These are phyloP conservation scores for Penicillium desertorum DNA, from an alignment of 495 filamentous ascomycete species.

Conservation along the genomic window DNA sequence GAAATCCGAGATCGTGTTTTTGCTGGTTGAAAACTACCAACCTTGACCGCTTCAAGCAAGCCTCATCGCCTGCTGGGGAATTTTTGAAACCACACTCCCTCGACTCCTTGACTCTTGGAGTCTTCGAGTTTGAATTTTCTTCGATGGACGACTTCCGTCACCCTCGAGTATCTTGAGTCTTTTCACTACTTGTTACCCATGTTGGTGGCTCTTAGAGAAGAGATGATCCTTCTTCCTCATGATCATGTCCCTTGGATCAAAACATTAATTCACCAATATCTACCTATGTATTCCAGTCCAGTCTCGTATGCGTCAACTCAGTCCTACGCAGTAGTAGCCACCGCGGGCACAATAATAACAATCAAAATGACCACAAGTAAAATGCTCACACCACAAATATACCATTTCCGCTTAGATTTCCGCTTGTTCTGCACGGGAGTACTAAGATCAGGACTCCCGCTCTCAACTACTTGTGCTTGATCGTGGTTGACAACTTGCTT, in stretches of 20 bases:
- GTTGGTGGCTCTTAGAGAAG: conserved; percentile 51
- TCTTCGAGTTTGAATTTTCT: conserved; percentile 21
- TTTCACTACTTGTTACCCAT: conserved; percentile 47
- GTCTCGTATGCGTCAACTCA: neutral
- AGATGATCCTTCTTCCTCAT: conserved; percentile 12
- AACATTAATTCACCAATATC: neutral
- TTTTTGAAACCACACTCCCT: conserved; percentile 48
- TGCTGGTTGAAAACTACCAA: conserved; percentile 61
- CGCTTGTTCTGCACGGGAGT: neutral
- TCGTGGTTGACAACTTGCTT: neutral
- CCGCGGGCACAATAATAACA: too few relatives aligned
- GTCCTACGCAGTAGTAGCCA: neutral
- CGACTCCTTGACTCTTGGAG: conserved; percentile 22
- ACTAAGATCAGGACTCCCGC: neutral
- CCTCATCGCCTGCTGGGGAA: conserved; percentile 45
- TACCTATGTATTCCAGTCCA: neutral
- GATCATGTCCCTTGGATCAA: neutral
- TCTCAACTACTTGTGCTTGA: neutral
- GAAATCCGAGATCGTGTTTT: conserved; percentile 58
- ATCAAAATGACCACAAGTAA: neutral
- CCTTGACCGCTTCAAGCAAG: conserved; percentile 46
- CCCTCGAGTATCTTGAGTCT: conserved; percentile 20
- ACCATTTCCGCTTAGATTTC: neutral
- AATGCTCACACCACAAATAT: neutral
- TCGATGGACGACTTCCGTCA: neutral